phyloP scores from a whole-genome alignment of 768 basidiomycete species.

The Heimioporus sp. region DNA sequence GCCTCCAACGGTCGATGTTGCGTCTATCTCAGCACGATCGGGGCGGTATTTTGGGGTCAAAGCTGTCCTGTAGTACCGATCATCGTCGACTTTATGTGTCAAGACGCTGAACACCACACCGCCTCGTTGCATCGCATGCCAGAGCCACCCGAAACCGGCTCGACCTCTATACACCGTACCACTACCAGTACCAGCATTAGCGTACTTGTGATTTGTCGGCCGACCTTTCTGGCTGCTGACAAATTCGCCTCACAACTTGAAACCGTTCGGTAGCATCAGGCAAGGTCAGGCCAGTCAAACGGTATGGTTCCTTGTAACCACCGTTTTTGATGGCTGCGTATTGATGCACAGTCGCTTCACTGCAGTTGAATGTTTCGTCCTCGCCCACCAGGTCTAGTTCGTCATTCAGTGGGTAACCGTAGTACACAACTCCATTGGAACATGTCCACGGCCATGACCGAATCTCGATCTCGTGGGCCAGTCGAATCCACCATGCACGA shows the following conservation, averaged over 20 bases:
- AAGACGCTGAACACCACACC: conserved; percentile 2
- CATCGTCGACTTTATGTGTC: conserved; percentile 2
- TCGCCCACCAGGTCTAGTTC: conserved; percentile 19
- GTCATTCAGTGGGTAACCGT: conserved; percentile 9
- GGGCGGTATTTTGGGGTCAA: conserved; percentile 3
- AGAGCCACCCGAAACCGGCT: neutral
- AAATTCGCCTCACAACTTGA: neutral
- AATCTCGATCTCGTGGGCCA: conserved; percentile 39
- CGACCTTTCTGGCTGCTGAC: conserved; percentile 9
- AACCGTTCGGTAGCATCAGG: no score
- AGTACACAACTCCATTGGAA: conserved; percentile 15
- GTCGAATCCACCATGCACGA: conserved; percentile 59
- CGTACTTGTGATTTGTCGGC: no score
- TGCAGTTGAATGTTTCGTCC: conserved; percentile 25
- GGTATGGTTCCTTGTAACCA: conserved; percentile 7
- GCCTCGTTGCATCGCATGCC: conserved; percentile 16
- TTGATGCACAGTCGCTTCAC: conserved; percentile 19
- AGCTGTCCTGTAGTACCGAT: conserved; percentile 5
- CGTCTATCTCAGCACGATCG: neutral
- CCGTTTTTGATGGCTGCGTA: conserved; percentile 12
- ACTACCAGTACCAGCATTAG: no score
- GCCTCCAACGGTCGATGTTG: no score
- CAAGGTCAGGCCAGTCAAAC: conserved; percentile 6
- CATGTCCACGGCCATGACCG: conserved; percentile 29
- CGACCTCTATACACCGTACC: no score